Conservation (phyloP, 2,329 filamentous ascomycete genomes). For the Pseudocercospora musae region DNA sequence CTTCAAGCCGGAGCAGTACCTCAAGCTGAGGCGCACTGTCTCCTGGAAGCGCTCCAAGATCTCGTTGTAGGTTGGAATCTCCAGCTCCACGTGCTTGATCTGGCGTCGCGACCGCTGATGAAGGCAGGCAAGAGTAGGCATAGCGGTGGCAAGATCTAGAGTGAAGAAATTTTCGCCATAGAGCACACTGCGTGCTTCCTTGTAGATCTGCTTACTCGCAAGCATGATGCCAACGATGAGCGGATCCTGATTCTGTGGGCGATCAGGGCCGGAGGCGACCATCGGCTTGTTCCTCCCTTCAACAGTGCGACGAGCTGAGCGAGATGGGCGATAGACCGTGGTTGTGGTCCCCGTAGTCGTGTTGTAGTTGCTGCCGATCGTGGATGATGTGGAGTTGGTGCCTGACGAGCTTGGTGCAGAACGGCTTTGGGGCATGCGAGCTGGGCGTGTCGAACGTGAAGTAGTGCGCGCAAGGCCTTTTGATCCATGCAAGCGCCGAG, state of each 20-base stretch:
- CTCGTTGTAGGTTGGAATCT: constrained; percentile 46
- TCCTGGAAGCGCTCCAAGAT: constrained; percentile 48
- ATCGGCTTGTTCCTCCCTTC: background rate
- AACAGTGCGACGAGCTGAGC: background rate
- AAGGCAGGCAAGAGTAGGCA: constrained; percentile 38
- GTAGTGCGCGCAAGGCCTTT: background rate
- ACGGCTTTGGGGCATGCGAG: constrained; percentile 1
- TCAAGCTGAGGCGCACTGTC: constrained; percentile 43
- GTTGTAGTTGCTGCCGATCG: background rate
- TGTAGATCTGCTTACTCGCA: constrained; percentile 40
- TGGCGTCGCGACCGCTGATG: constrained; percentile 44
- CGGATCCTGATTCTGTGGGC: constrained; percentile 33
- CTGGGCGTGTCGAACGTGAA: background rate
- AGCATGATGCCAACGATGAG: constrained; percentile 40
- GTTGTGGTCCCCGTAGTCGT: background rate
- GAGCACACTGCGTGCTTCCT: constrained; percentile 41
- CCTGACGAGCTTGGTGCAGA: constrained; percentile 6
- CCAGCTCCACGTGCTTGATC: constrained; percentile 43
- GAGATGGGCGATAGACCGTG: background rate
- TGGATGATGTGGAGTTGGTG: background rate
- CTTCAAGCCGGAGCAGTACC: constrained; percentile 47
- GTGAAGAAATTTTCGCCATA: constrained; percentile 42
- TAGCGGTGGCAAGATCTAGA: constrained; percentile 39
- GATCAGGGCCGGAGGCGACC: constrained; percentile 6
- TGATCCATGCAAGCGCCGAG: background rate